Conservation (phyloP, 805 yeast genomes). For the Brettanomyces naardenensis region DNA sequence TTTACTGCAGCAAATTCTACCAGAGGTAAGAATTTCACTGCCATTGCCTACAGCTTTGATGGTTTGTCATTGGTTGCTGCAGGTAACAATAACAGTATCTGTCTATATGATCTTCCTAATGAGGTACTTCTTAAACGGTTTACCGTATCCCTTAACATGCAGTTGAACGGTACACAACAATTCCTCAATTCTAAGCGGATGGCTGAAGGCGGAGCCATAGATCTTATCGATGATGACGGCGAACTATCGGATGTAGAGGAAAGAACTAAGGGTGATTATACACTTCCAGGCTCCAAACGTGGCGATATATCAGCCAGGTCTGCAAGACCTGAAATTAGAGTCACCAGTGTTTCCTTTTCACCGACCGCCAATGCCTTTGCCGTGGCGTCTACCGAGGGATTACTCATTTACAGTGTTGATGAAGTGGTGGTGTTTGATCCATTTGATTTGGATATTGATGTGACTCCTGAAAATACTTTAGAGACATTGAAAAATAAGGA, state of each 20-base stretch:
- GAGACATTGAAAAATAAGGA: slow-evolving; percentile 53
- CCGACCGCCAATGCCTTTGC: slow-evolving; percentile 90
- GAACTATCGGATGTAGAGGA: slow-evolving; percentile 83
- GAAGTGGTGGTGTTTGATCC: slow-evolving; percentile 79
- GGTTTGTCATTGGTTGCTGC: slow-evolving; percentile 86
- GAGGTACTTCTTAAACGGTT: slow-evolving; percentile 80
- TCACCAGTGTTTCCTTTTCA: slow-evolving; percentile 70
- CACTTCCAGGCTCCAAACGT: slow-evolving; percentile 81
- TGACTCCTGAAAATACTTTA: slow-evolving; percentile 72
- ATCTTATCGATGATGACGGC: slow-evolving; percentile 75
- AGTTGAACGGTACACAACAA: slow-evolving; percentile 79
- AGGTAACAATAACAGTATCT: slow-evolving; percentile 85
- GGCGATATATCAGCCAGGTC: slow-evolving; percentile 75
- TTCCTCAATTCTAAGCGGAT: slow-evolving; percentile 70
- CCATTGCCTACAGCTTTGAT: slow-evolving; percentile 81
- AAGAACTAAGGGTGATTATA: slow-evolving; percentile 39
- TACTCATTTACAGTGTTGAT: slow-evolving; percentile 75
- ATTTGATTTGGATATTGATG: slow-evolving; percentile 85
- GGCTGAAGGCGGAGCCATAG: slow-evolving; percentile 84
- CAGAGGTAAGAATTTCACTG: slow-evolving; percentile 76
- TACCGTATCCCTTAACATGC: slow-evolving; percentile 83
- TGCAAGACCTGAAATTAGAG: slow-evolving; percentile 75
- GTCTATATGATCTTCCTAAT: slow-evolving; percentile 83
- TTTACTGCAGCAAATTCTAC: slow-evolving; percentile 75
- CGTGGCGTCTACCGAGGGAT: slow-evolving; percentile 92